phyloP scores from a whole-genome alignment of 108 stramenopile species.

The Discostella stelligeroides region DNA sequence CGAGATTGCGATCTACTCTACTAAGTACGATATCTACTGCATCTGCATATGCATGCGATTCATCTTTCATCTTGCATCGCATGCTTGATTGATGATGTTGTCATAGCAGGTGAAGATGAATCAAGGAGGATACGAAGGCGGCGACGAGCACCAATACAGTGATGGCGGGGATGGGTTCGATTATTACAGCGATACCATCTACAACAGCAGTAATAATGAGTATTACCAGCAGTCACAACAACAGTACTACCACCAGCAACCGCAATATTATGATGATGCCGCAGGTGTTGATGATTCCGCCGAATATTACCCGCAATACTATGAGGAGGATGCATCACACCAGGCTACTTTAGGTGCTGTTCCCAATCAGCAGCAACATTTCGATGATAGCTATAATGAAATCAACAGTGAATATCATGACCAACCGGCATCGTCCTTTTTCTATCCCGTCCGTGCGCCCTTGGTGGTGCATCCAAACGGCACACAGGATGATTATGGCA shows the following conservation, averaged over 20 bases:
- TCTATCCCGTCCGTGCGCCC: conserved; percentile 30
- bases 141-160: neutral
- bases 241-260: neutral
- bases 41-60: no score
- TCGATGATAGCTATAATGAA: neutral
- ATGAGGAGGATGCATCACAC: neutral
- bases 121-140: neutral
- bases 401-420: neutral
- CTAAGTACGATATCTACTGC: no score
- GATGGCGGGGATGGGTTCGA: neutral
- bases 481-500: conserved; percentile 15
- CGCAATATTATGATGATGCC: neutral
- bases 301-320: neutral
- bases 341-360: no score
- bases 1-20: no score
- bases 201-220: neutral
- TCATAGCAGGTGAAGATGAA: conserved; percentile 1
- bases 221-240: neutral
- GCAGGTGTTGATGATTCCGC: neutral
- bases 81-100: neutral
- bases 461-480: conserved; percentile 32
- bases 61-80: no score
- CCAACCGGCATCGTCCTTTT: neutral
- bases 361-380: neutral
- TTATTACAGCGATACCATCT: neutral